These are phyloP conservation scores for Aspergillus sp. DNA, from an alignment of 2,329 filamentous ascomycete genomes.

Conservation along the genomic window DNA sequence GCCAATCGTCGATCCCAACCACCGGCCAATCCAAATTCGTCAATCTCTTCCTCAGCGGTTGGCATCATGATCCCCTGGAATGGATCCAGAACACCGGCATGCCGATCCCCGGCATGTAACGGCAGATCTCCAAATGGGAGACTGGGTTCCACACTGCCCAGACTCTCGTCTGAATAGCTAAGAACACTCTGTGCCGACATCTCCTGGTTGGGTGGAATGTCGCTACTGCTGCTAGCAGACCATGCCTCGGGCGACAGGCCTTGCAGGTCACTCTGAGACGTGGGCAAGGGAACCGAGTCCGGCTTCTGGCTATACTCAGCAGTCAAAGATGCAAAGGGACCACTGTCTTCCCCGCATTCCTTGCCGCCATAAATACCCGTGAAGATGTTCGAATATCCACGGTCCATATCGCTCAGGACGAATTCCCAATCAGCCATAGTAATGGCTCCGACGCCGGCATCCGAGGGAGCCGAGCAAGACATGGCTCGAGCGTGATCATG, in stretches of 20 bases:
- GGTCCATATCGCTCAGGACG: conserved; percentile 73
- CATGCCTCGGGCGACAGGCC: conserved; percentile 35
- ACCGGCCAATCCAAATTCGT: conserved; percentile 25
- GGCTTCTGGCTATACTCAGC: conserved; percentile 27
- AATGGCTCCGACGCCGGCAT: conserved; percentile 36
- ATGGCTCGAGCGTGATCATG: conserved; percentile 22
- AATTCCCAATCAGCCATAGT: conserved; percentile 76
- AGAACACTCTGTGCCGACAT: conserved; percentile 49
- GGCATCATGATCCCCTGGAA: conserved; percentile 36
- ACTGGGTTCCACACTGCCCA: conserved; percentile 50
- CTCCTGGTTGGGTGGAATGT: conserved; percentile 24
- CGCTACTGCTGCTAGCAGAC: conserved; percentile 33
- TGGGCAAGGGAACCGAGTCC: conserved; percentile 13
- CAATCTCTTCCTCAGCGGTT: conserved; percentile 25
- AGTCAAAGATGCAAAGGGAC: conserved; percentile 30
- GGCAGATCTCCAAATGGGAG: conserved; percentile 18
- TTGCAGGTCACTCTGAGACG: conserved; percentile 24
- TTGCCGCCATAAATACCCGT: conserved; percentile 45
- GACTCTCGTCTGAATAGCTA: conserved; percentile 57
- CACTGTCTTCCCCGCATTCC: conserved; percentile 32
- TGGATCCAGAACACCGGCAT: conserved; percentile 27
- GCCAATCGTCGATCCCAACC: conserved; percentile 32
- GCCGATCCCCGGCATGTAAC: conserved; percentile 17
- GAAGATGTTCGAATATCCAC: conserved; percentile 74
- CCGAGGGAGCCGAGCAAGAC: conserved; percentile 42